Percentiles rank a stretch among this genome's conserved stretches.
These are phyloP conservation scores for Calonectria henricotiae DNA, from an alignment of 2,329 filamentous ascomycete species.

Conservation along the genomic window DNA sequence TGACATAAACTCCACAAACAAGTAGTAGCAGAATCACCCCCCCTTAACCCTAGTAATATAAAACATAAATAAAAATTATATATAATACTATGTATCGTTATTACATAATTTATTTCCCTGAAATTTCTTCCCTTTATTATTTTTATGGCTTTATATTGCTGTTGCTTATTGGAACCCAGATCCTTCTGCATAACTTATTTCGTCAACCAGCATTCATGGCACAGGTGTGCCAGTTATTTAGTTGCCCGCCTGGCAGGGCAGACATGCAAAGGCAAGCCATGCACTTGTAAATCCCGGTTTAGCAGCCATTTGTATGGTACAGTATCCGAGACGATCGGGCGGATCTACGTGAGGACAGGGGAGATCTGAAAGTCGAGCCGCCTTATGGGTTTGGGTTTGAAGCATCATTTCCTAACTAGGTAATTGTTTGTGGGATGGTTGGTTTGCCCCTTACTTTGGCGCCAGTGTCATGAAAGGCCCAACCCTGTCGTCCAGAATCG, in stretches of 20 bases:
- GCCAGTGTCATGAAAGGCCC: background rate
- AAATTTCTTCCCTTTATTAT: no score
- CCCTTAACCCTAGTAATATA: no score
- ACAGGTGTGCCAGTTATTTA: no score
- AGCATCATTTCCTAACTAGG: conserved; percentile 9
- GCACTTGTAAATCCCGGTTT: conserved; percentile 2
- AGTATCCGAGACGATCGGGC: conserved; percentile 18
- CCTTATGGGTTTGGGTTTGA: conserved; percentile 10
- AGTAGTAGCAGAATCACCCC: no score
- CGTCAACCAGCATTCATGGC: no score
- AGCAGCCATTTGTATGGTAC: background rate
- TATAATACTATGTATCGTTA: no score
- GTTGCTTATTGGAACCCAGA: no score
- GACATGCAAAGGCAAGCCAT: background rate
- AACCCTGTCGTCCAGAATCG: conserved; percentile 7
- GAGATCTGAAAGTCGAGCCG: conserved; percentile 23
- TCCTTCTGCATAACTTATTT: no score
- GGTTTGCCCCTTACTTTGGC: conserved; percentile 10
- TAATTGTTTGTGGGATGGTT: background rate
- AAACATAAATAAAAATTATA: no score
- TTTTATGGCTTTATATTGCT: no score
- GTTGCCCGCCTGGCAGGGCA: background rate
- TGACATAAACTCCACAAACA: no score
- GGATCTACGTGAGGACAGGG: conserved; percentile 24
- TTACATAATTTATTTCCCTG: no score